phyloP scores from a whole-genome alignment of 306 rosid genomes.

The Astragalus glycyphyllos region DNA sequence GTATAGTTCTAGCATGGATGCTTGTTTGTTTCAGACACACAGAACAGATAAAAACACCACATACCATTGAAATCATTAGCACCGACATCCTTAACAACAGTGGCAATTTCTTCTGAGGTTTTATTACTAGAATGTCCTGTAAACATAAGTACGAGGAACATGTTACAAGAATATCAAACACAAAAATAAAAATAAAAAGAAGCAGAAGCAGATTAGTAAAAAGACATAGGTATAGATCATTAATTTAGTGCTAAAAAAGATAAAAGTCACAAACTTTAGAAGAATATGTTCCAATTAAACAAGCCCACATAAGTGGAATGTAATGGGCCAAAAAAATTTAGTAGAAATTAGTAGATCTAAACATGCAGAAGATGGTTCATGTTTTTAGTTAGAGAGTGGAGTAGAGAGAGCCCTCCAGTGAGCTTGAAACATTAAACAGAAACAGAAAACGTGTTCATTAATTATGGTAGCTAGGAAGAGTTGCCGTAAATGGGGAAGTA shows the following conservation, averaged over 20 bases:
- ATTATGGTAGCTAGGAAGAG: conserved; percentile 1
- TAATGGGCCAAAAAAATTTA: conserved; percentile 23
- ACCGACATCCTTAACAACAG: conserved; percentile 67
- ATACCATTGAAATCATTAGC: conserved; percentile 72
- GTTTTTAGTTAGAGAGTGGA: too few species aligned
- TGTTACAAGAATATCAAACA: too few species aligned
- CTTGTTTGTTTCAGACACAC: conserved; percentile 75
- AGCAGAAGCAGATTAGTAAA: not conserved
- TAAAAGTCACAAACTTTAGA: conserved; percentile 9
- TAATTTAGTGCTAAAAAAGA: conserved; percentile 1
- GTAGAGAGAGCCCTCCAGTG: too few species aligned
- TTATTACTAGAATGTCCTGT: conserved; percentile 71
- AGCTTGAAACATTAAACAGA: not conserved
- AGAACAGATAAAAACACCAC: conserved; percentile 75
- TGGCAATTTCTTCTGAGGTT: conserved; percentile 79
- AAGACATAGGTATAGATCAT: not conserved
- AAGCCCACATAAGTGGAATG: conserved; percentile 12
- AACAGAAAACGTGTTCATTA: not conserved
- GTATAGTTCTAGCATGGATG: conserved; percentile 54
- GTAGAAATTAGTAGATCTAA: conserved; percentile 53
- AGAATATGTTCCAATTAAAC: conserved; percentile 13
- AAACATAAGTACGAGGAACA: conserved; percentile 25
- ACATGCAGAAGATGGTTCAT: conserved; percentile 32
- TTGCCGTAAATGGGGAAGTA: not conserved
- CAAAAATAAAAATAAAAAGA: conserved; percentile 32